These are phyloP conservation scores for Colletotrichum karsti DNA, from an alignment of 2,329 filamentous ascomycete species.

Conservation along the genomic window DNA sequence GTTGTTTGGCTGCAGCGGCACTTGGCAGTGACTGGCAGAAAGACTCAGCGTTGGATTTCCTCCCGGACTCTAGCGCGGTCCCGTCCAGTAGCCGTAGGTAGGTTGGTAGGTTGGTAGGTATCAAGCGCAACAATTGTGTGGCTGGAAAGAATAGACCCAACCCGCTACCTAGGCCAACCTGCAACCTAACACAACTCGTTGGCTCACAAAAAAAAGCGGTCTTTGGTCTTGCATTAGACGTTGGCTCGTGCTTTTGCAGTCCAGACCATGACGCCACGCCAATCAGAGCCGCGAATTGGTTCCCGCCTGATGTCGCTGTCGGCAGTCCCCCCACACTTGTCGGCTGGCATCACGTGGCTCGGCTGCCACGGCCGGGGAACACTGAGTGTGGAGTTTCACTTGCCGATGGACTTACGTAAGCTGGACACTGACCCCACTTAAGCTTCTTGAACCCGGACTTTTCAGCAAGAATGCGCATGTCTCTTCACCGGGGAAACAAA, in stretches of 20 bases:
- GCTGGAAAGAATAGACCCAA: slow-evolving; percentile 9
- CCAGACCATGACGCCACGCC: slow-evolving; percentile 5
- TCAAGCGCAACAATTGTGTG: slow-evolving; percentile 15
- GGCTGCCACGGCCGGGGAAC: background rate
- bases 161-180: too few relatives aligned
- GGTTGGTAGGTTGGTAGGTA: too few relatives aligned
- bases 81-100: too few relatives aligned
- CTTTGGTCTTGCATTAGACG: slow-evolving; percentile 27
- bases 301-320: slow-evolving; percentile 6
- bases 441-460: too few relatives aligned
- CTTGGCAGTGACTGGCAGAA: too few relatives aligned
- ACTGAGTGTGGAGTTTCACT: background rate
- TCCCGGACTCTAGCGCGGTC: background rate
- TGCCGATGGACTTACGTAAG: background rate
- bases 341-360: slow-evolving; percentile 20
- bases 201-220: slow-evolving; percentile 7
- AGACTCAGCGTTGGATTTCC: background rate
- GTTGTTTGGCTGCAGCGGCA: slow-evolving; percentile 12
- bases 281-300: slow-evolving; percentile 21
- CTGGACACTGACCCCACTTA: background rate
- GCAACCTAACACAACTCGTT: background rate
- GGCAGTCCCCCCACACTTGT: background rate
- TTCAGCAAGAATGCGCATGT: too few relatives aligned
- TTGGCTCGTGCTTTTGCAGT: slow-evolving; percentile 20
- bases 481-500: too few relatives aligned